Base-by-base conservation (phyloP, 345 rosid genomes). In the Acer yangbiense region DNA sequence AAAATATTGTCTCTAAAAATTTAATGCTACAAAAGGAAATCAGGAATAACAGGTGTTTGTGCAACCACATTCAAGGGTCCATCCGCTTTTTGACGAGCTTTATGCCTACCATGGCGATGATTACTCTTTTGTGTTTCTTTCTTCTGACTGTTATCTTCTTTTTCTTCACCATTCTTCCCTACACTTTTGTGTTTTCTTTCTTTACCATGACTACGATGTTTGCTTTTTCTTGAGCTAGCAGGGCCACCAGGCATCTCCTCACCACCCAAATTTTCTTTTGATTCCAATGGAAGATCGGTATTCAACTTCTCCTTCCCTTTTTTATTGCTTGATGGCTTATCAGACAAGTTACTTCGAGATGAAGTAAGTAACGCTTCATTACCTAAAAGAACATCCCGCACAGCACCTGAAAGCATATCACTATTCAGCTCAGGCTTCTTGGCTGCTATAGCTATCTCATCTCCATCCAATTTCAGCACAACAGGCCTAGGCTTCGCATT, bases 391-490 rank as follows among this genome's bases (percentile, higher is more conserved):
- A 90, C 78, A 63, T 91, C 97, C 68, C 88, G 87, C 76, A 93
- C 90, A 6, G 87, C 94, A 68, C 83, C 93, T 20, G 95, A 87
- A 25, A 95, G 74, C 17, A 77, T 82, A 77, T 88, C 92, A 82
- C 84, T 90, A 67, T 80, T 85, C 23, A 68, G 43, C 17, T 78
- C 81, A 6, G 73, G 74, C 80, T 85, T 87, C 79, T 78, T 91
- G 21, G 74, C 41, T 43, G 67, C 58, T 18, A 77, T 68, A 29
- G 80, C 79, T 68, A 71, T 74, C 14, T 69, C 90, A 72, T 87
- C 92, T 75, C 86, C 94, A 75, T 94, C 97, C 80, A 97, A 88
- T 86, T 89, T 89, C 76, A 97, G 97, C 65, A 97, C 98, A 71
- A 94, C 95, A 67, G 99, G 98, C 88, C 99, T 92, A 21, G 89